Conservation (phyloP, 345 rosid species). For the Camelina sativa region DNA sequence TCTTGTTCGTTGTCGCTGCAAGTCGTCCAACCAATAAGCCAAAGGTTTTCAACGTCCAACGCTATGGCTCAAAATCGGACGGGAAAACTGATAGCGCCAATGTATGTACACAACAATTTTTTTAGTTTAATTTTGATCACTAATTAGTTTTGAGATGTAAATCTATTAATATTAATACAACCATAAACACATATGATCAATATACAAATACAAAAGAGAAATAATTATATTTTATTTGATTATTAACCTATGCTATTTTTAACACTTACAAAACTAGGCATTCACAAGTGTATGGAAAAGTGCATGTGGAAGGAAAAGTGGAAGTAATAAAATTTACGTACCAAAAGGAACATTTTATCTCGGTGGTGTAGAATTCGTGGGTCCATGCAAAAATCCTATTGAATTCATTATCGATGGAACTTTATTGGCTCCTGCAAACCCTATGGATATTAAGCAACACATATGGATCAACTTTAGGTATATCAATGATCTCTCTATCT, state of each 20-base stretch:
- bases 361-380: constrained; percentile 26
- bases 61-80: constrained; percentile 24
- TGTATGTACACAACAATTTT: constrained; percentile 1
- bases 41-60: constrained; percentile 25
- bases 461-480: constrained; percentile 37
- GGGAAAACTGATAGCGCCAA: constrained; percentile 34
- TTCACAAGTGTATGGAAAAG: constrained; percentile 31
- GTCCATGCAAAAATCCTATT: constrained; percentile 37
- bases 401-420: constrained; percentile 38
- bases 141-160: not conserved
- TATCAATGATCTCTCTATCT: constrained; percentile 33
- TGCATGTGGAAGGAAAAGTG: constrained; percentile 29
- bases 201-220: not conserved
- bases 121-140: not conserved
- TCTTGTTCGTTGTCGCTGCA: constrained; percentile 11
- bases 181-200: not conserved
- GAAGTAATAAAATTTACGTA: constrained; percentile 33
- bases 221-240: not conserved
- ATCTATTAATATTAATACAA: not conserved
- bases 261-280: not conserved
- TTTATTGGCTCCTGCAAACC: constrained; percentile 35
- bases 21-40: not conserved
- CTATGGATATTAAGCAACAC: constrained; percentile 15
- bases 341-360: constrained; percentile 34
- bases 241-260: not conserved